Evolutionary conservation across 1,139 yeast species (phyloP).

Genomic region (Debaryomyces nepalensis): DNA sequence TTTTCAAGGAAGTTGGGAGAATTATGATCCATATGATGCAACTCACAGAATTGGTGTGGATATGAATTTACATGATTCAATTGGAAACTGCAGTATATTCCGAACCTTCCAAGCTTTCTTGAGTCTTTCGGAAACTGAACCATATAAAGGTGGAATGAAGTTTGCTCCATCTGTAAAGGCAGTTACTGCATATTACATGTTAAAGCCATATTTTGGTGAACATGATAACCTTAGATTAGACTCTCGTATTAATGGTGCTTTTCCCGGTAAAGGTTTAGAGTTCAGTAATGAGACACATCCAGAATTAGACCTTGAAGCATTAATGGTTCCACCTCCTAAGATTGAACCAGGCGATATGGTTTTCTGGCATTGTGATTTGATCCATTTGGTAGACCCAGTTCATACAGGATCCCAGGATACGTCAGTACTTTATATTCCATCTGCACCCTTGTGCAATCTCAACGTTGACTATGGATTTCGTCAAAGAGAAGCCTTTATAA

Average conservation of each 20-base stretch:
- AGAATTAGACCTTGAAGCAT: constrained; percentile 30
- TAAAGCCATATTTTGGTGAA: constrained; percentile 48
- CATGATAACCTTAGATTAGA: constrained; percentile 25
- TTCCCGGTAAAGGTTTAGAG: constrained; percentile 28
- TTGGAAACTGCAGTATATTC: constrained; percentile 39
- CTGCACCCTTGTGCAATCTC: constrained; percentile 31
- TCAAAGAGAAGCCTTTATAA: constrained; percentile 31
- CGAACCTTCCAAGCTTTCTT: constrained; percentile 51
- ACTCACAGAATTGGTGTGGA: constrained; percentile 42
- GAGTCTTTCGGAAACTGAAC: constrained; percentile 27
- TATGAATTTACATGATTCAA: constrained; percentile 36
- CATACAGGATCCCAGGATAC: constrained; percentile 36
- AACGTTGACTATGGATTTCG: constrained; percentile 28
- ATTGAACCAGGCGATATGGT: constrained; percentile 49
- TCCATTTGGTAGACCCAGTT: constrained; percentile 51
- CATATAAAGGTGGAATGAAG: constrained; percentile 50
- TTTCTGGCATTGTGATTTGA: constrained; percentile 54
- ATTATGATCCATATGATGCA: constrained; percentile 48
- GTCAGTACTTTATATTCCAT: constrained; percentile 26
- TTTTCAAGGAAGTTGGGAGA: constrained; percentile 51
- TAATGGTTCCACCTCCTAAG: constrained; percentile 36
- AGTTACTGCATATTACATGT: constrained; percentile 44
- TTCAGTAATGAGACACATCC: constrained; percentile 26
- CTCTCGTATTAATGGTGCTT: constrained; percentile 31
- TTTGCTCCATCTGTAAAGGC: constrained; percentile 44